A percentile compares a stretch with the other conserved stretches of the same genome.
Conservation (phyloP, 371 early-diverging fungal species). For the Entomophthora muscae region DNA sequence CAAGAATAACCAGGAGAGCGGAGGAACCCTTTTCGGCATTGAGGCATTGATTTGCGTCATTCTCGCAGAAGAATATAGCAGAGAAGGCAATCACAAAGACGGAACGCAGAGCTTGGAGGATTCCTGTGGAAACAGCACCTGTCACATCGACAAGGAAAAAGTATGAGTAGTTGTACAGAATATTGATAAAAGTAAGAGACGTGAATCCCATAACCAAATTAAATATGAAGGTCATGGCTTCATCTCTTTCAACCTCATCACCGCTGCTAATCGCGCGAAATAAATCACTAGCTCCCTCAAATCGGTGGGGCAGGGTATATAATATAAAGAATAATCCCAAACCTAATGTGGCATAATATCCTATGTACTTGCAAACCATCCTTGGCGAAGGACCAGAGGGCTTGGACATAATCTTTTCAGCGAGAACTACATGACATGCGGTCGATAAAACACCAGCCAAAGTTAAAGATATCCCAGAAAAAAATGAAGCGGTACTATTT, state of each 20-base stretch:
- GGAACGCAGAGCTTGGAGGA: constrained; percentile 42
- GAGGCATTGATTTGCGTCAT: constrained; percentile 45
- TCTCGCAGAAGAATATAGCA: constrained; percentile 36
- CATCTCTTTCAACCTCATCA: not conserved
- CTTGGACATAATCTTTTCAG: not conserved
- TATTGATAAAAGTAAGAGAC: constrained; percentile 18
- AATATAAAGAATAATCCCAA: not conserved
- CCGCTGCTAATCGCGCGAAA: too few species aligned
- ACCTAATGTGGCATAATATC: not conserved
- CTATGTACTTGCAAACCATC: not conserved
- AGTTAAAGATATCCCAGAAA: not conserved
- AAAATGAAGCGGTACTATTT: not conserved
- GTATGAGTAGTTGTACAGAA: constrained; percentile 28
- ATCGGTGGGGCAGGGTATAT: not conserved
- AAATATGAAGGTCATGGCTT: not conserved
- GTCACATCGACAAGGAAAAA: constrained; percentile 26
- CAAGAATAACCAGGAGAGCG: constrained; percentile 24
- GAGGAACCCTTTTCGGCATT: constrained; percentile 27
- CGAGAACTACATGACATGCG: not conserved
- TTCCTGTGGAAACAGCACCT: constrained; percentile 39
- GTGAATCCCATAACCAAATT: constrained; percentile 16
- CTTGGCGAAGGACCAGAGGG: not conserved
- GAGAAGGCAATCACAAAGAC: constrained; percentile 46
- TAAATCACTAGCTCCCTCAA: not conserved
- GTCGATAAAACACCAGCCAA: not conserved